phyloP scores from a whole-genome alignment of 805 yeast species.

The Metschnikowia cubensis region DNA sequence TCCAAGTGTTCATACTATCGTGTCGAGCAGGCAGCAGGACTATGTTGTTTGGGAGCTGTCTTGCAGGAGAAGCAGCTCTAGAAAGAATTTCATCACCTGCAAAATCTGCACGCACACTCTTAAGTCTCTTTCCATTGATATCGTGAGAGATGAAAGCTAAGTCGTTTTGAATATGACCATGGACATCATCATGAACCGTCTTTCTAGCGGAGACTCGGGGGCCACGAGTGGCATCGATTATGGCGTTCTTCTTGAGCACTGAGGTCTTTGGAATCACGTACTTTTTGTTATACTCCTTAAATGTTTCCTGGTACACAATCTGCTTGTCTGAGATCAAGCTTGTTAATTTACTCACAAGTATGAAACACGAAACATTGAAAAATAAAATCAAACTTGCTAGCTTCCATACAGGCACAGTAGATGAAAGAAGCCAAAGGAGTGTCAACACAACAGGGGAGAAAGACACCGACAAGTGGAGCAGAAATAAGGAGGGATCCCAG shows the following conservation, averaged over 20 bases:
- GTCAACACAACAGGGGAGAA: slow-evolving; percentile 57
- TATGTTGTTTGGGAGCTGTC: slow-evolving; percentile 1
- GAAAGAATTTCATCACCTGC: slow-evolving; percentile 5
- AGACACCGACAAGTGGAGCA: slow-evolving; percentile 45
- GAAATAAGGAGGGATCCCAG: slow-evolving; percentile 67
- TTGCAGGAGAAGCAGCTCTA: slow-evolving; percentile 13
- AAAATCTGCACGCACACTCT: slow-evolving; percentile 17
- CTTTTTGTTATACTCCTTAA: slow-evolving; percentile 61
- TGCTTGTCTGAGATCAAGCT: slow-evolving; percentile 54
- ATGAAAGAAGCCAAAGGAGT: slow-evolving; percentile 29
- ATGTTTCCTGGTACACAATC: slow-evolving; percentile 54
- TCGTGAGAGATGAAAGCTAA: slow-evolving; percentile 52
- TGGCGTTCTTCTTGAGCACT: slow-evolving; percentile 52
- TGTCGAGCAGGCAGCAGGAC: background rate
- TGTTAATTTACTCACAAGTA: slow-evolving; percentile 42
- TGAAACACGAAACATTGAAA: slow-evolving; percentile 32
- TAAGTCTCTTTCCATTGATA: slow-evolving; percentile 29
- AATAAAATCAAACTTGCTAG: slow-evolving; percentile 32
- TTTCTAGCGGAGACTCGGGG: slow-evolving; percentile 27
- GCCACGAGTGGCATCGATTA: slow-evolving; percentile 53
- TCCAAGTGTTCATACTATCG: slow-evolving; percentile 3
- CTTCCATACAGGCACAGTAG: slow-evolving; percentile 25
- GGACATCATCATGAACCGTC: slow-evolving; percentile 19
- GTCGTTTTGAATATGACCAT: slow-evolving; percentile 21
- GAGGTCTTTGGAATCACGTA: slow-evolving; percentile 56